phyloP scores from a whole-genome alignment of 2,329 filamentous ascomycete genomes.

The Erysiphe neolycopersici region DNA sequence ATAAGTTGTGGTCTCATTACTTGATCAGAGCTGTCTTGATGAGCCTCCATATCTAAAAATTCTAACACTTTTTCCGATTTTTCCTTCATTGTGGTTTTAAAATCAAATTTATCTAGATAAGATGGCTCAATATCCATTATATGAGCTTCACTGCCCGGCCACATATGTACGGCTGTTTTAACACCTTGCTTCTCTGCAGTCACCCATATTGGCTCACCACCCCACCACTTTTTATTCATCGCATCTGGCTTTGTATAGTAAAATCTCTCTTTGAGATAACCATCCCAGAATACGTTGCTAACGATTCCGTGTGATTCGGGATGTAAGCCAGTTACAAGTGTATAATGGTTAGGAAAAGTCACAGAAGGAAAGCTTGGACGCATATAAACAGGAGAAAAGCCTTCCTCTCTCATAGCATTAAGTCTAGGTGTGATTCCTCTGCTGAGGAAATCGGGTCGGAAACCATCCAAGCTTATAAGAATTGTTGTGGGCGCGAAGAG shows the following conservation, averaged over 20 bases:
- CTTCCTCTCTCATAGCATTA: constrained; percentile 46
- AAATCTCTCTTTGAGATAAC: constrained; percentile 49
- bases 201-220: constrained; percentile 77
- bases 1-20: constrained; percentile 58
- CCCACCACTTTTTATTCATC: constrained; percentile 80
- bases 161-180: constrained; percentile 79
- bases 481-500: constrained; percentile 80
- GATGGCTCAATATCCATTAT: constrained; percentile 49
- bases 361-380: constrained; percentile 82
- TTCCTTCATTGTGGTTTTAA: constrained; percentile 39
- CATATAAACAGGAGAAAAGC: constrained; percentile 83
- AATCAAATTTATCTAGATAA: constrained; percentile 66
- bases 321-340: constrained; percentile 70
- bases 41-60: constrained; percentile 62
- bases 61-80: constrained; percentile 61
- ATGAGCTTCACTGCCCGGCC: constrained; percentile 85
- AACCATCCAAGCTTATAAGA: constrained; percentile 80
- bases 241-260: constrained; percentile 56
- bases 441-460: constrained; percentile 72
- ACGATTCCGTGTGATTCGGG: constrained; percentile 85
- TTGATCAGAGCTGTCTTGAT: constrained; percentile 26
- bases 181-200: constrained; percentile 67
- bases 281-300: constrained; percentile 88
- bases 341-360: constrained; percentile 93
- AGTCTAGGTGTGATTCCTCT: constrained; percentile 63